These are phyloP conservation scores for Euphrasia arctica DNA, from an alignment of 305 asterid genomes.

Conservation along the genomic window DNA sequence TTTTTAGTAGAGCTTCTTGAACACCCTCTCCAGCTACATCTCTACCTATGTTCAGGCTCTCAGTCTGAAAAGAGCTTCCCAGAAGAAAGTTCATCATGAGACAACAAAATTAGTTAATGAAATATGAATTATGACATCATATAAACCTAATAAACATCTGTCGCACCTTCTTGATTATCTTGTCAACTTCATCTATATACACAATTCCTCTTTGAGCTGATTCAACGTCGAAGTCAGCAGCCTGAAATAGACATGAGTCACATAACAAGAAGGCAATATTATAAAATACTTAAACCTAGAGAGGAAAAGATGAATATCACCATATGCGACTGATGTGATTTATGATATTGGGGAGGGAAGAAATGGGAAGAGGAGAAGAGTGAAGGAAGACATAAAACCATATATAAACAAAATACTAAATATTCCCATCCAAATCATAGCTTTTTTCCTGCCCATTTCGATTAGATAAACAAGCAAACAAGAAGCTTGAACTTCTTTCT, in stretches of 20 bases:
- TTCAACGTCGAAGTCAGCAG: constrained; percentile 66
- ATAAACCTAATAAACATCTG: constrained; percentile 16
- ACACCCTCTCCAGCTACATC: constrained; percentile 93
- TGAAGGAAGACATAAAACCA: constrained; percentile 10
- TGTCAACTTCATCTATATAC: constrained; percentile 85
- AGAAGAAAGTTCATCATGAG: constrained; percentile 31
- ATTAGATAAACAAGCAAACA: background rate
- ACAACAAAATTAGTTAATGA: constrained; percentile 25
- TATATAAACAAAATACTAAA: constrained; percentile 8
- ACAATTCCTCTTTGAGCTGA: constrained; percentile 83
- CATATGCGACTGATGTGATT: constrained; percentile 3
- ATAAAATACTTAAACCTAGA: constrained; percentile 9
- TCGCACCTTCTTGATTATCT: constrained; percentile 77
- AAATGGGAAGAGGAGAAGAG: background rate
- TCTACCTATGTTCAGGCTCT: constrained; percentile 63
- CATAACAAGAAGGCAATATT: constrained; percentile 17
- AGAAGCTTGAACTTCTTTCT: background rate
- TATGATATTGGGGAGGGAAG: constrained; percentile 7
- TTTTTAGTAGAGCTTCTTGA: constrained; percentile 79
- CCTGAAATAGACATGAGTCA: constrained; percentile 38
- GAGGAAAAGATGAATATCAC: constrained; percentile 9
- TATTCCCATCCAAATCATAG: constrained; percentile 5
- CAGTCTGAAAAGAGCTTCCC: constrained; percentile 51
- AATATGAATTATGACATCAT: constrained; percentile 9
- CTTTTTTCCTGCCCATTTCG: background rate